phyloP scores from a whole-genome alignment of 2,329 filamentous ascomycete genomes.

The Fusarium oligoseptatum region DNA sequence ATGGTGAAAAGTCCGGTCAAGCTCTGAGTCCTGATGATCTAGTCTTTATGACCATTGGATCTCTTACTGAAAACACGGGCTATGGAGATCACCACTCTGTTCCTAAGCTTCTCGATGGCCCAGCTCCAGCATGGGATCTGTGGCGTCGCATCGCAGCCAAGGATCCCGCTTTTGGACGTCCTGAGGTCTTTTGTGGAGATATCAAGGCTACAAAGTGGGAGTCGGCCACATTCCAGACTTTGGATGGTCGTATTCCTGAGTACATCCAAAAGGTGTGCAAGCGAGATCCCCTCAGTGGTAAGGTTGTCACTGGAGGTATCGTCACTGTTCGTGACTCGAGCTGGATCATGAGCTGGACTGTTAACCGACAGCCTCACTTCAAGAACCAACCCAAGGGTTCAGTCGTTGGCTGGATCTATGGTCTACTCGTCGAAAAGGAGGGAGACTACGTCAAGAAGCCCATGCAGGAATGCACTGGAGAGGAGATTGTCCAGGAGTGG shows the following conservation, averaged over 20 bases:
- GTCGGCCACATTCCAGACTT: slow-evolving; percentile 57
- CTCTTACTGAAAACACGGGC: slow-evolving; percentile 25
- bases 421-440: slow-evolving; percentile 22
- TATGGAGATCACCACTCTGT: slow-evolving; percentile 22
- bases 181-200: slow-evolving; percentile 25
- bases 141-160: slow-evolving; percentile 28
- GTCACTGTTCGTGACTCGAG: slow-evolving; percentile 41
- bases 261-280: slow-evolving; percentile 35
- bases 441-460: slow-evolving; percentile 33
- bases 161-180: slow-evolving; percentile 19
- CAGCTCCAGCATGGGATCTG: slow-evolving; percentile 27
- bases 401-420: slow-evolving; percentile 23
- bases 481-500: slow-evolving; percentile 25
- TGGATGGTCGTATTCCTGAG: slow-evolving; percentile 44
- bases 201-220: slow-evolving; percentile 51
- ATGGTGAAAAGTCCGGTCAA: slow-evolving; percentile 13
- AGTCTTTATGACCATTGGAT: slow-evolving; percentile 26
- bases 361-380: slow-evolving; percentile 33
- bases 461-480: slow-evolving; percentile 30
- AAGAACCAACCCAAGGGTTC: slow-evolving; percentile 28
- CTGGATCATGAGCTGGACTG: slow-evolving; percentile 31
- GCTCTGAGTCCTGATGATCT: slow-evolving; percentile 15
- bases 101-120: slow-evolving; percentile 9
- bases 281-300: slow-evolving; percentile 46
- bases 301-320: slow-evolving; percentile 53